Evolutionary conservation across 192 early-diverging fungal species (phyloP).

Genomic region (Diversispora eburnea): DNA sequence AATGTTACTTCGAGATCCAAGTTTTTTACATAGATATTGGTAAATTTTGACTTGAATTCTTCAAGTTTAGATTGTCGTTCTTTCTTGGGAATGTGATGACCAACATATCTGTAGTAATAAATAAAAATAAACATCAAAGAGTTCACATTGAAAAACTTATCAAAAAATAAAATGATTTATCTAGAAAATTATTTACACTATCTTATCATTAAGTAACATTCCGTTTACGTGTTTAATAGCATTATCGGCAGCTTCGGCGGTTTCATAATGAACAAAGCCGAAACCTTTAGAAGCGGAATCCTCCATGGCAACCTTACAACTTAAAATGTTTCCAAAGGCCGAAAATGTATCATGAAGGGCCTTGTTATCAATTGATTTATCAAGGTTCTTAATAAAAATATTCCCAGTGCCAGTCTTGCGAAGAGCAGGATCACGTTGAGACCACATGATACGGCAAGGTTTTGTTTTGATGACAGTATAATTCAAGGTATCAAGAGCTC

Average conservation of each 20-base stretch:
- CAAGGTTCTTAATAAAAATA: slow-evolving; percentile 99
- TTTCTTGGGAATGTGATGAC: slow-evolving; percentile 86
- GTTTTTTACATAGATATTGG: slow-evolving; percentile 99
- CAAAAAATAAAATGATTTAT: neutral
- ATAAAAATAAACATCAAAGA: slow-evolving; percentile 11
- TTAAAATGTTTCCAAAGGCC: slow-evolving; percentile 94
- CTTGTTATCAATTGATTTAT: slow-evolving; percentile 96
- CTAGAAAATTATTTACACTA: slow-evolving; percentile 60
- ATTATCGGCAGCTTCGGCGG: slow-evolving; percentile 82
- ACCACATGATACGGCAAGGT: slow-evolving; percentile 99
- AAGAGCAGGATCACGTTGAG: slow-evolving; percentile 94
- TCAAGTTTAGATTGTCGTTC: slow-evolving; percentile 90
- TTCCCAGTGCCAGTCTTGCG: slow-evolving; percentile 91
- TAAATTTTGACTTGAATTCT: slow-evolving; percentile 87
- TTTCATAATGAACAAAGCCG: slow-evolving; percentile 99
- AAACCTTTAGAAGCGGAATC: slow-evolving; percentile 89
- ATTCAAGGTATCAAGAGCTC: slow-evolving; percentile 92
- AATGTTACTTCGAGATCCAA: slow-evolving; percentile 75
- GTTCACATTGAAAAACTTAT: neutral
- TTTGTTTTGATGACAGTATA: slow-evolving; percentile 93
- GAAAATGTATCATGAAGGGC: slow-evolving; percentile 98
- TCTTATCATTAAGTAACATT: slow-evolving; percentile 98
- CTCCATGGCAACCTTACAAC: slow-evolving; percentile 93
- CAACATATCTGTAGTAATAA: slow-evolving; percentile 65
- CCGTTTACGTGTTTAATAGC: slow-evolving; percentile 99